Conservation (phyloP, 176 grass and related monocot genomes). For the Eleusine coracana region DNA sequence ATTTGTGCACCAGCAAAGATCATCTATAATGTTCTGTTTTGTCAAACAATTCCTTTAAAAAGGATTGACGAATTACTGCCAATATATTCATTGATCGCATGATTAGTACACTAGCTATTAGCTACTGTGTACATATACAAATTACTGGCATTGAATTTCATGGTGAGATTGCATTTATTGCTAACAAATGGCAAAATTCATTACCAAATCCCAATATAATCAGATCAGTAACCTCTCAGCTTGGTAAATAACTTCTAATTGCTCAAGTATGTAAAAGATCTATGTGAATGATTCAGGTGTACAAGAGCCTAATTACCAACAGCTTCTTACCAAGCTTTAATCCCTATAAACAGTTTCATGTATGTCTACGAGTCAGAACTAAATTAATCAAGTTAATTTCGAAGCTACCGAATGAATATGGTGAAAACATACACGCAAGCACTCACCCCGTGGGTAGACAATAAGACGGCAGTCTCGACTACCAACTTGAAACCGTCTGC, state of each 20-base stretch:
- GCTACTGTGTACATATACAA: not conserved
- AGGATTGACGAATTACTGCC: not conserved
- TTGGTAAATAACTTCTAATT: conserved; percentile 12
- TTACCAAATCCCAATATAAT: conserved; percentile 25
- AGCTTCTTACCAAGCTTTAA: conserved; percentile 24
- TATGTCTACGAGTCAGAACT: conserved; percentile 27
- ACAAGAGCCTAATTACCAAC: not conserved
- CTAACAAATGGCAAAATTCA: conserved; percentile 24
- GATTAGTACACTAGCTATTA: conserved; percentile 12
- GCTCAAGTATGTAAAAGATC: conserved; percentile 28
- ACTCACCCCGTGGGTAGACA: conserved; percentile 96
- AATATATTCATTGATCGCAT: conserved; percentile 12
- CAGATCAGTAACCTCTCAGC: not conserved
- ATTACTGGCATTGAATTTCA: not conserved
- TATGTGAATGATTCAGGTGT: conserved; percentile 21
- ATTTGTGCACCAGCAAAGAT: conserved; percentile 16
- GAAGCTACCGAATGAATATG: conserved; percentile 33
- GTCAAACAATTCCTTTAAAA: conserved; percentile 6
- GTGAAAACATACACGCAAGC: not conserved
- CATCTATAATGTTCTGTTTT: conserved; percentile 7
- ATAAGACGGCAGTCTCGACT: conserved; percentile 95
- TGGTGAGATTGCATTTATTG: conserved; percentile 9
- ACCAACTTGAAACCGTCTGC: conserved; percentile 90
- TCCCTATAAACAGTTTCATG: conserved; percentile 24
- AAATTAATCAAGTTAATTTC: conserved; percentile 25